phyloP scores from a whole-genome alignment of 441 rosid genomes.

The Populus hybrid region DNA sequence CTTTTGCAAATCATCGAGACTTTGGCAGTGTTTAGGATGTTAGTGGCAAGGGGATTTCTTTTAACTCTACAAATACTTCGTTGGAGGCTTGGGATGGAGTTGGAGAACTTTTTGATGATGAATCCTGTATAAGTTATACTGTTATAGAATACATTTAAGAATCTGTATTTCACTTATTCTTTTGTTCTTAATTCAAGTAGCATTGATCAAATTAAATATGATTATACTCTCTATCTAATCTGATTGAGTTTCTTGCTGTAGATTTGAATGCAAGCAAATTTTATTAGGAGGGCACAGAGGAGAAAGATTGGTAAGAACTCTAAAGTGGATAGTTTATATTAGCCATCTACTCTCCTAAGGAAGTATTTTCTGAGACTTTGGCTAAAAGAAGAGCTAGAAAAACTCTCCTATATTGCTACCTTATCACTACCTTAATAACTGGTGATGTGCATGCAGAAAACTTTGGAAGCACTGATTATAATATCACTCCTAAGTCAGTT shows the following conservation, averaged over 20 bases:
- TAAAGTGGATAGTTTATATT: neutral
- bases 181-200: no score
- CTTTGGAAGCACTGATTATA: slow-evolving; percentile 31
- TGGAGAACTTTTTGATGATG: no score
- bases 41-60: no score
- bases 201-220: neutral
- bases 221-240: neutral
- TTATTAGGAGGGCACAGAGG: slow-evolving; percentile 35
- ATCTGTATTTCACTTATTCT: no score
- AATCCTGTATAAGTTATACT: no score
- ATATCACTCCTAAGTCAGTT: slow-evolving; percentile 29
- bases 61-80: no score
- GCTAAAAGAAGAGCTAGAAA: no score
- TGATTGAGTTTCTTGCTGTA: neutral
- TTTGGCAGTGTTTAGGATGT: no score
- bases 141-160: no score
- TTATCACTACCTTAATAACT: neutral
- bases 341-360: neutral
- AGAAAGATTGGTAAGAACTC: slow-evolving; percentile 32
- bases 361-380: neutral
- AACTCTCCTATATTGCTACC: neutral
- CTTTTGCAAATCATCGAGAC: no score
- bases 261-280: slow-evolving; percentile 34
- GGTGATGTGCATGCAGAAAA: slow-evolving; percentile 25
- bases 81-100: no score